Percentiles rank a stretch among this genome's conserved stretches.
phyloP scores from a whole-genome alignment of 1,284 basidiomycete species.

The Sutorius eximius region DNA sequence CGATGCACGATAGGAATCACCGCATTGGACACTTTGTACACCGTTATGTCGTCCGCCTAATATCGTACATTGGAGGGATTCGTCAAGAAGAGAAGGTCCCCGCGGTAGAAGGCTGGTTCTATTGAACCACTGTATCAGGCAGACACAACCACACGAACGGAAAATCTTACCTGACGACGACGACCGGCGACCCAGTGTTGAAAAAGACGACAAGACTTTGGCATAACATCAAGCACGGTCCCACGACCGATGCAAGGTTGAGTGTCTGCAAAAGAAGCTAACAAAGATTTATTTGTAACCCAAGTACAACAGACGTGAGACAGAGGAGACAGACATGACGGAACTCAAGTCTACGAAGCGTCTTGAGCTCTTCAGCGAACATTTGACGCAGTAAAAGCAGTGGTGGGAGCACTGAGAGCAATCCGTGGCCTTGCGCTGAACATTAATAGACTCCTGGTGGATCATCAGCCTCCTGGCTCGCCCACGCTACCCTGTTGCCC shows the following conservation, averaged over 20 bases:
- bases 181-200: constrained; percentile 95
- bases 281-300: background rate
- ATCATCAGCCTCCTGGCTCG: too few species aligned
- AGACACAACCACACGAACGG: too few species aligned
- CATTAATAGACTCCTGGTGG: too few species aligned
- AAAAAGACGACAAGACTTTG: constrained; percentile 89
- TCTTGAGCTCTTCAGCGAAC: constrained; percentile 75
- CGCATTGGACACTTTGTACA: too few species aligned
- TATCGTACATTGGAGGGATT: constrained; percentile 65
- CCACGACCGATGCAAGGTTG: constrained; percentile 89
- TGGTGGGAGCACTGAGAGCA: too few species aligned
- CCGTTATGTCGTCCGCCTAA: too few species aligned
- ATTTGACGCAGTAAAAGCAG: constrained; percentile 39
- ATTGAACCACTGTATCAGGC: constrained; percentile 97
- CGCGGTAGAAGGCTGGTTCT: constrained; percentile 96
- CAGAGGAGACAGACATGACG: constrained; percentile 58
- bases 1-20: too few species aligned
- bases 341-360: constrained; percentile 68
- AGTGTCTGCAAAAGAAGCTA: constrained; percentile 87
- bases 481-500: too few species aligned
- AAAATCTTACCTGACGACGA: constrained; percentile 81
- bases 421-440: too few species aligned
- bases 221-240: constrained; percentile 96
- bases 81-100: constrained; percentile 92
- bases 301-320: background rate